Conservation (phyloP, 2,329 filamentous ascomycete species). For the Sphaerulina vaccinii region DNA sequence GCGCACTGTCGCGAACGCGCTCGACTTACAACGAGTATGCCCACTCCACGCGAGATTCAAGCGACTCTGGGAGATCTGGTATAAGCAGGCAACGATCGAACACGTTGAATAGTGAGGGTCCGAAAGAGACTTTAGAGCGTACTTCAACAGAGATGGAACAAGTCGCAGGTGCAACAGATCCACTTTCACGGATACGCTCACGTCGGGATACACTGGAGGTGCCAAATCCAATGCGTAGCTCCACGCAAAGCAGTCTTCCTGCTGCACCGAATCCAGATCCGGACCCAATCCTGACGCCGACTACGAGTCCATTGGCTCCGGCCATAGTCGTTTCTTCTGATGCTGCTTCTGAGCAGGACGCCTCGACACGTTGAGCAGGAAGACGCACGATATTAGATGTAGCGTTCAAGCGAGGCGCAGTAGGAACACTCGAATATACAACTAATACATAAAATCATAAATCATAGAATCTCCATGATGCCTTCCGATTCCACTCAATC, state of each 20-base stretch:
- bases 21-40: slow-evolving; percentile 15
- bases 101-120: neutral
- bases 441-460: slow-evolving; percentile 3
- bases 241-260: slow-evolving; percentile 3
- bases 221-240: slow-evolving; percentile 4
- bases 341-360: neutral
- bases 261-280: neutral
- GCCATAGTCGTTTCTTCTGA: slow-evolving; percentile 14
- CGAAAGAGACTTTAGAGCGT: slow-evolving; percentile 1
- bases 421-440: neutral
- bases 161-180: slow-evolving; percentile 8
- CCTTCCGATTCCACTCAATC: slow-evolving; percentile 30
- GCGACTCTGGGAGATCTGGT: slow-evolving; percentile 2
- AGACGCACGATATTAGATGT: neutral
- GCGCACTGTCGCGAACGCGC: slow-evolving; percentile 19
- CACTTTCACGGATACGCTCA: neutral
- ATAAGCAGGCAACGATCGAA: slow-evolving; percentile 8
- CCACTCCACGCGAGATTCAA: slow-evolving; percentile 8
- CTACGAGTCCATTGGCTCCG: slow-evolving; percentile 6
- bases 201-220: slow-evolving; percentile 15
- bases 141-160: slow-evolving; percentile 8
- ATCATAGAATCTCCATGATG: slow-evolving; percentile 19
- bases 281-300: neutral
- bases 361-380: neutral
- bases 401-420: neutral